A percentile compares a stretch with the other conserved stretches of the same genome.
Conservation (phyloP, 2,329 filamentous ascomycete species). For the Aspergillus sp. region DNA sequence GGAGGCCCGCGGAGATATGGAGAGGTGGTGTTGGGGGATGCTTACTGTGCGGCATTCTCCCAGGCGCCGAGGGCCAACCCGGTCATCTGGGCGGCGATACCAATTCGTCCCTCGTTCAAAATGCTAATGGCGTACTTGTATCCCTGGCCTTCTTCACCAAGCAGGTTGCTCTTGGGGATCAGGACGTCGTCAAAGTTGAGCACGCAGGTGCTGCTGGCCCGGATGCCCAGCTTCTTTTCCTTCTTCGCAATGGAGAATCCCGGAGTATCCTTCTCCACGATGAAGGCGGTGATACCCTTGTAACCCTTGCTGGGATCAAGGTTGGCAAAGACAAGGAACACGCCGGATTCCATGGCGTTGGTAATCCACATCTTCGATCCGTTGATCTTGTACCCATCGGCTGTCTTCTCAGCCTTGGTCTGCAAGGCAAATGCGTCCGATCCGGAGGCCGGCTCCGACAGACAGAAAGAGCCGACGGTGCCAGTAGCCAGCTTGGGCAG, state of each 20-base stretch:
- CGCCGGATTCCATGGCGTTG: conserved; percentile 87
- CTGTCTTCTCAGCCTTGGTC: conserved; percentile 83
- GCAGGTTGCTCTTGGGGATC: conserved; percentile 81
- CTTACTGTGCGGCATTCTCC: conserved; percentile 82
- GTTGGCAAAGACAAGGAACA: conserved; percentile 99
- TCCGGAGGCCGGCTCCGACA: conserved; percentile 88
- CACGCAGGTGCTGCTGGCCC: conserved; percentile 92
- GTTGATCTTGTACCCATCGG: conserved; percentile 79
- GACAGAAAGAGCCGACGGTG: conserved; percentile 87
- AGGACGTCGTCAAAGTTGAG: conserved; percentile 97
- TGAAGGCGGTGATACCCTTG: conserved; percentile 94
- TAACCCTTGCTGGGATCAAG: conserved; percentile 89
- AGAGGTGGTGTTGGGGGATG: not conserved
- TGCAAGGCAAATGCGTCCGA: conserved; percentile 95
- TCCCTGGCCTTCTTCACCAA: conserved; percentile 85
- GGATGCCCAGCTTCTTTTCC: conserved; percentile 99
- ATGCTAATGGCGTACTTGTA: conserved; percentile 98
- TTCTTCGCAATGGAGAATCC: conserved; percentile 98
- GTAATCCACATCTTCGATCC: conserved; percentile 99
- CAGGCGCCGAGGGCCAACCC: conserved; percentile 91
- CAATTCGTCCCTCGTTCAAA: conserved; percentile 94
- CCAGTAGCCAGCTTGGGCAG: conserved; percentile 86
- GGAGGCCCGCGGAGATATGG: too few species aligned
- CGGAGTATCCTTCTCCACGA: conserved; percentile 84
- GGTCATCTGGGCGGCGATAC: conserved; percentile 98